Evolutionary conservation across 2,329 filamentous ascomycete species (phyloP).

Genomic region (Aureobasidium sp.): DNA sequence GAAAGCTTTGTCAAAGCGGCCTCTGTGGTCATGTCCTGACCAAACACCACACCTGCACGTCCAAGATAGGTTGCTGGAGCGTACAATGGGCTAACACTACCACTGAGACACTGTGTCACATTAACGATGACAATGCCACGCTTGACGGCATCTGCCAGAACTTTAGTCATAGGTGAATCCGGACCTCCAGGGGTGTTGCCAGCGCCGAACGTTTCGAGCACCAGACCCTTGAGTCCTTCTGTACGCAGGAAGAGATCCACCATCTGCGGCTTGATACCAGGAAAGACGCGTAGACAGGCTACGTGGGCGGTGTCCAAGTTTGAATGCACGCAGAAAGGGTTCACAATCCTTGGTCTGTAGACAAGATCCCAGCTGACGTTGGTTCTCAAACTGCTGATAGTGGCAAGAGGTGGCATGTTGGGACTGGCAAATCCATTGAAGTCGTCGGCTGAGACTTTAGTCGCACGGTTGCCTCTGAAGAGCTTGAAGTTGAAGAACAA

Average conservation of each 20-base stretch:
- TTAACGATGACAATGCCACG: constrained; percentile 82
- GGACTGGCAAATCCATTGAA: constrained; percentile 84
- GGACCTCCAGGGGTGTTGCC: constrained; percentile 80
- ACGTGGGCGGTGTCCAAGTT: constrained; percentile 81
- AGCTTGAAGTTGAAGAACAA: constrained; percentile 90
- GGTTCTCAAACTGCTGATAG: constrained; percentile 70
- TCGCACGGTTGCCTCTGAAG: constrained; percentile 79
- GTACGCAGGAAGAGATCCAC: constrained; percentile 72
- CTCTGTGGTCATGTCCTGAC: constrained; percentile 81
- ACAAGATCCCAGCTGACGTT: constrained; percentile 75
- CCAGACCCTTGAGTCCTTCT: constrained; percentile 68
- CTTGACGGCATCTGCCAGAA: constrained; percentile 67
- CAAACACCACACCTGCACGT: constrained; percentile 77
- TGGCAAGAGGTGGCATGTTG: constrained; percentile 75
- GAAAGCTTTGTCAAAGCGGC: constrained; percentile 86
- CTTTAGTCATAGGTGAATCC: constrained; percentile 68
- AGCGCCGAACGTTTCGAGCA: constrained; percentile 88
- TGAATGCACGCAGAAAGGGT: constrained; percentile 64
- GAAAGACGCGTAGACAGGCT: constrained; percentile 81
- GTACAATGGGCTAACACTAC: constrained; percentile 33
- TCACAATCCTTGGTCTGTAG: constrained; percentile 62
- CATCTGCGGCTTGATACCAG: constrained; percentile 90
- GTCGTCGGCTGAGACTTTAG: constrained; percentile 77
- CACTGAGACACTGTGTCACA: constrained; percentile 71
- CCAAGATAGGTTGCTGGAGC: constrained; percentile 56